Evolutionary conservation across 495 filamentous ascomycete species (phyloP), one percentile per base, ranked within the genome.

Genomic region (Pyrenopolyporus hunteri): DNA sequence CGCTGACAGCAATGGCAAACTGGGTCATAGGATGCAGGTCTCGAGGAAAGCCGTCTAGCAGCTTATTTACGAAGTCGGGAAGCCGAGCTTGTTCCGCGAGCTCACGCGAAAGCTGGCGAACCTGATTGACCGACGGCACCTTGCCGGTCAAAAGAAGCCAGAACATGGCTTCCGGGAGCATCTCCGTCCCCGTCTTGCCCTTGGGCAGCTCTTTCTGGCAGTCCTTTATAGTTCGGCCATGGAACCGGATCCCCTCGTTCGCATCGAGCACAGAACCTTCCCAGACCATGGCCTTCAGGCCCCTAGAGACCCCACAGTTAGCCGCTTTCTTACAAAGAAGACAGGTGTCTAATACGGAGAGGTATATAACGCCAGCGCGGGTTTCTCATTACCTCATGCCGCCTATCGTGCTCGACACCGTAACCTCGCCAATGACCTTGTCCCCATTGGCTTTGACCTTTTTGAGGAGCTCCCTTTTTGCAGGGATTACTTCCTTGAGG

Each of bases 101-200:
- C 72, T 96, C 89, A 33, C 86, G 82, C 33, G 90, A 94, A 62
- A 98, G 85, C 37, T 78, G 77, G 64, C 94, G 90, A 47, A 92
- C 83, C 74, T 98, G 94, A 29, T 74, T 73, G 19, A 87, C 88
- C 2, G 89, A 89, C 7, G 94, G 94, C 19, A 98, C 90, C 74
- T 93, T 82, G 54, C 94, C 95, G 6, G 94, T 98, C 57, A 98
- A 77, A 11, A 98, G 87, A 20, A 98, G 88, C 94, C 94, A 98
- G 83, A 98, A 98, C 94, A 98, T 98, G 70, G 92, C 87, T 76
- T 98, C 94, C 31, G 94, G 94, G 2, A 98, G 87, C 95, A 98
- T 98, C 79, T 98, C 93, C n/a, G 91, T 94, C 55, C 94, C 94
- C 2, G 89, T 85, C 51, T 84, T 90, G 48, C 93, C 94, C 80